phyloP scores from a whole-genome alignment of 2,329 filamentous ascomycete genomes.

The Trichophyton equinum region DNA sequence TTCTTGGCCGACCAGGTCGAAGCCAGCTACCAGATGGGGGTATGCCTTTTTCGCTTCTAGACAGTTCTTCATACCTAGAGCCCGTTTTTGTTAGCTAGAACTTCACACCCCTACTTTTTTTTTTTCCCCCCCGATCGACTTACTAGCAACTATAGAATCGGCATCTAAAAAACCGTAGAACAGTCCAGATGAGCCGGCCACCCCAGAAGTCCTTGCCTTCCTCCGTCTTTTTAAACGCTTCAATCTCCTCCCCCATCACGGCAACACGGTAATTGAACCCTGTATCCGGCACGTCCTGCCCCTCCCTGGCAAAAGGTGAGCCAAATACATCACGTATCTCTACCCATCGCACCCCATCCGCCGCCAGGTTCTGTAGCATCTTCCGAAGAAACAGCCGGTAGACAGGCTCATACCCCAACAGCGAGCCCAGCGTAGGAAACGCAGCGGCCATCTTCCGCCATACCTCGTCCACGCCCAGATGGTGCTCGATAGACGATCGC shows the following conservation, averaged over 20 bases:
- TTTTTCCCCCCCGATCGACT: neutral
- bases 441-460: slow-evolving; percentile 70
- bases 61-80: slow-evolving; percentile 61
- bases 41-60: slow-evolving; percentile 59
- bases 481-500: slow-evolving; percentile 63
- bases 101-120: neutral
- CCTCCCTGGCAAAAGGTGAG: slow-evolving; percentile 54
- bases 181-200: slow-evolving; percentile 72
- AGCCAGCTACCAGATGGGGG: slow-evolving; percentile 40
- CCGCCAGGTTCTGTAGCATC: slow-evolving; percentile 58
- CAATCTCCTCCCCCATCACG: slow-evolving; percentile 64
- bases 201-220: slow-evolving; percentile 74
- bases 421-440: slow-evolving; percentile 59
- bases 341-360: slow-evolving; percentile 73
- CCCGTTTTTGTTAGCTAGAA: neutral
- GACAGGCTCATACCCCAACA: slow-evolving; percentile 84
- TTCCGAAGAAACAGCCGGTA: slow-evolving; percentile 62
- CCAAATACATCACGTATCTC: slow-evolving; percentile 69
- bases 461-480: slow-evolving; percentile 70
- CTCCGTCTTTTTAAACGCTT: slow-evolving; percentile 57
- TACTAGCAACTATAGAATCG: neutral
- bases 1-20: slow-evolving; percentile 83
- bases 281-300: slow-evolving; percentile 51
- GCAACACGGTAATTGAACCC: slow-evolving; percentile 59
- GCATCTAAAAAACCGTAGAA: slow-evolving; percentile 45